Conservation (phyloP, 2,329 filamentous ascomycete genomes). For the Arthroderma sp. region DNA sequence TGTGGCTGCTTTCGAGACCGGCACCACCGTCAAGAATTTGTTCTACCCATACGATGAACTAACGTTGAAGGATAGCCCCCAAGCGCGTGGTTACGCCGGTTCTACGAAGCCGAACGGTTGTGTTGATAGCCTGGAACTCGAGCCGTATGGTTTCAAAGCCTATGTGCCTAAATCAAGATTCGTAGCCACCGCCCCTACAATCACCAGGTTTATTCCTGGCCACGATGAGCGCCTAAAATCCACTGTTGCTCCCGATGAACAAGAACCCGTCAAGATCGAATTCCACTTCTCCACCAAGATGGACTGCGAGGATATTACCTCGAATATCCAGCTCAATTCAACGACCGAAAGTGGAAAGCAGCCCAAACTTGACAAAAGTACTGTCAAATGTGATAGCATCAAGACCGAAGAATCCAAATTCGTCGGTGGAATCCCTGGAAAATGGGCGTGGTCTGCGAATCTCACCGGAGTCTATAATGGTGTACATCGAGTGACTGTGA, state of each 20-base stretch:
- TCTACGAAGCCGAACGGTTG: conserved; percentile 42
- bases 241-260: conserved; percentile 24
- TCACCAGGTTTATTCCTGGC: conserved; percentile 48
- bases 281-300: conserved; percentile 48
- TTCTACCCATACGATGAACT: conserved; percentile 49
- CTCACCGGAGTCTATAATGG: conserved; percentile 47
- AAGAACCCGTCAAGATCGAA: conserved; percentile 37
- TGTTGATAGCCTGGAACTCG: conserved; percentile 38
- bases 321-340: conserved; percentile 40
- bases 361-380: conserved; percentile 33
- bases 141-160: conserved; percentile 45
- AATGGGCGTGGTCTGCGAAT: conserved; percentile 41
- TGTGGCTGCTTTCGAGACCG: conserved; percentile 42
- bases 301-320: conserved; percentile 44
- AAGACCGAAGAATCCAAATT: conserved; percentile 22
- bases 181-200: conserved; percentile 40
- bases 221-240: conserved; percentile 47
- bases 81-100: conserved; percentile 35
- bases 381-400: conserved; percentile 34
- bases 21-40: conserved; percentile 47
- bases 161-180: conserved; percentile 44
- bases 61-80: conserved; percentile 34
- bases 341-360: conserved; percentile 35
- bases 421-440: conserved; percentile 41
- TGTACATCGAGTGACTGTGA: conserved; percentile 45